Conservation (phyloP, 257 asterid species). For the Anisodus tanguticus region DNA sequence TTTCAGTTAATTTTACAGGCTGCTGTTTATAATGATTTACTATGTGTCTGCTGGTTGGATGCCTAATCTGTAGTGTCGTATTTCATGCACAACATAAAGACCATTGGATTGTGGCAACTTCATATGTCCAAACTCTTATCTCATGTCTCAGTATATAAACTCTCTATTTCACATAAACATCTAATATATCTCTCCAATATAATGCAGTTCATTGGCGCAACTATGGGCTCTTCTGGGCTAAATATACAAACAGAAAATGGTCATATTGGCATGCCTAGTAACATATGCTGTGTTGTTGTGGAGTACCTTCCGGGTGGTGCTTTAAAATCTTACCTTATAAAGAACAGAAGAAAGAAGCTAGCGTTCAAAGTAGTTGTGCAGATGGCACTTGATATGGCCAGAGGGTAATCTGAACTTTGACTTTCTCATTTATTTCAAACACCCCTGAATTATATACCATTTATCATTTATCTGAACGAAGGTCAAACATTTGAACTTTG, state of each 20-base stretch:
- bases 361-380: constrained; percentile 88
- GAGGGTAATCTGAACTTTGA: constrained; percentile 57
- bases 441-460: neutral
- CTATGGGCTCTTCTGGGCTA: constrained; percentile 81
- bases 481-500: constrained; percentile 31
- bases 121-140: neutral
- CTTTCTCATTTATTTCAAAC: neutral
- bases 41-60: constrained; percentile 4
- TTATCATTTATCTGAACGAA: neutral
- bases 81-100: neutral
- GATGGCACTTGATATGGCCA: constrained; percentile 81
- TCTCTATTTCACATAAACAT: neutral
- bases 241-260: constrained; percentile 82
- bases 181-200: neutral
- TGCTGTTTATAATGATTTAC: neutral
- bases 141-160: neutral
- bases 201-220: constrained; percentile 84
- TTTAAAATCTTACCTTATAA: constrained; percentile 74
- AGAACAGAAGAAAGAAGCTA: constrained; percentile 74
- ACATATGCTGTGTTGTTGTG: constrained; percentile 77
- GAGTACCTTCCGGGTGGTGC: constrained; percentile 92
- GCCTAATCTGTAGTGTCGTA: neutral
- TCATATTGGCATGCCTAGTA: constrained; percentile 85
- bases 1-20: neutral
- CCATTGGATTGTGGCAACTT: neutral